Conservation (phyloP, 2,329 filamentous ascomycete genomes). For the Stemphylium lycopersici region DNA sequence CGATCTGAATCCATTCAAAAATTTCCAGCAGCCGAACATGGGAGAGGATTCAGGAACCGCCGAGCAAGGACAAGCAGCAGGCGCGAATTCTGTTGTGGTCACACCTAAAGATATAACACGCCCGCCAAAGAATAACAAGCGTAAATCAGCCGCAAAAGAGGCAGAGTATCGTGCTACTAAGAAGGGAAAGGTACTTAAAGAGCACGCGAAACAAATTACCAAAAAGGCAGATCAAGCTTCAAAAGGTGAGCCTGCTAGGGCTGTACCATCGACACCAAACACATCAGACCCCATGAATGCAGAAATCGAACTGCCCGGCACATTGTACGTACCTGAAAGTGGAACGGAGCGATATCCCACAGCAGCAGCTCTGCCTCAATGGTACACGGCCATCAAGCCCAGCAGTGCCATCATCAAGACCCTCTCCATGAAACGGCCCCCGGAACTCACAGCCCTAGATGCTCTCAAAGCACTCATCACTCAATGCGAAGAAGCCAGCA, state of each 20-base stretch:
- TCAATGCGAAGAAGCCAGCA: slow-evolving; percentile 20
- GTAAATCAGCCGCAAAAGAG: not conserved
- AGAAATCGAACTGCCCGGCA: not conserved
- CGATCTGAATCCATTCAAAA: not conserved
- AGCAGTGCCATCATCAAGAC: not conserved
- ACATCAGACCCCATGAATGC: not conserved
- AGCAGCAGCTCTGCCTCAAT: slow-evolving; percentile 6
- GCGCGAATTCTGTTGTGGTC: not conserved
- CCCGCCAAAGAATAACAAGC: not conserved
- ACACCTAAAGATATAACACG: not conserved
- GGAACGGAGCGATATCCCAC: slow-evolving; percentile 1
- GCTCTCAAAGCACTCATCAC: slow-evolving; percentile 33
- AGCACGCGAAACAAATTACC: not conserved
- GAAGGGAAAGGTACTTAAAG: not conserved
- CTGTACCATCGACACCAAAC: not conserved
- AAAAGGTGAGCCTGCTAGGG: not conserved
- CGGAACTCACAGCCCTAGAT: slow-evolving; percentile 22
- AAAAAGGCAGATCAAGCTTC: not conserved
- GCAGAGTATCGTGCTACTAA: not conserved
- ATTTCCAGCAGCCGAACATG: not conserved
- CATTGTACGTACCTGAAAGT: not conserved
- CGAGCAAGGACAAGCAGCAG: not conserved
- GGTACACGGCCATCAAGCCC: slow-evolving; percentile 21
- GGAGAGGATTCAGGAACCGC: not conserved
- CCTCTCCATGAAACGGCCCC: slow-evolving; percentile 21